These are phyloP conservation scores for Nymphaea colorata DNA, from an alignment of 164 flowering plant genomes.

Conservation along the genomic window DNA sequence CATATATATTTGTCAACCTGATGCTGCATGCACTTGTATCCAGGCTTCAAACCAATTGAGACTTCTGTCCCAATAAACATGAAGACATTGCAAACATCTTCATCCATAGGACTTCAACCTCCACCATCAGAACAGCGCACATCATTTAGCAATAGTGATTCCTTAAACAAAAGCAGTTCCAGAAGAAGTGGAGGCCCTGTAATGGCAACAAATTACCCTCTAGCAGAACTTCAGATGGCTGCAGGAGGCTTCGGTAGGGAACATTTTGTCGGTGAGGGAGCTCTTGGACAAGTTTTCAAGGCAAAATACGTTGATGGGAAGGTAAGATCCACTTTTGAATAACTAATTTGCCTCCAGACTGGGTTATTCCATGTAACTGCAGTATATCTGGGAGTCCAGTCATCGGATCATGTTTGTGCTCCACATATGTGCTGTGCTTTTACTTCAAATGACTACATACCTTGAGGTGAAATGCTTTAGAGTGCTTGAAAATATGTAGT, in stretches of 20 bases:
- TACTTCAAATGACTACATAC: too few relatives aligned
- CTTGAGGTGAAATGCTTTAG: too few relatives aligned
- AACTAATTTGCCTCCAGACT: too few relatives aligned
- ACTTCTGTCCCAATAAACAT: too few relatives aligned
- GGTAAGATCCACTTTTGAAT: constrained; percentile 26
- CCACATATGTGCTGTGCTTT: too few relatives aligned
- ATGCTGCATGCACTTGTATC: too few relatives aligned
- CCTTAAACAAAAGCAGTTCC: constrained; percentile 22
- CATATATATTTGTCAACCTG: too few relatives aligned
- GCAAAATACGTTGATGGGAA: constrained; percentile 70
- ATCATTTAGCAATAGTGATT: constrained; percentile 35
- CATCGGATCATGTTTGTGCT: too few relatives aligned
- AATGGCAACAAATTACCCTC: constrained; percentile 22
- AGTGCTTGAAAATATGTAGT: too few relatives aligned
- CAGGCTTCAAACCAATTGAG: too few relatives aligned
- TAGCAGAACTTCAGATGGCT: constrained; percentile 61
- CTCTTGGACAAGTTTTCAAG: constrained; percentile 69
- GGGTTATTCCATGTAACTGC: too few relatives aligned
- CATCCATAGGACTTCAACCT: constrained; percentile 28
- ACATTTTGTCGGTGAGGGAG: constrained; percentile 65
- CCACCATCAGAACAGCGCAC: constrained; percentile 21
- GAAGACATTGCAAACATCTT: constrained; percentile 5
- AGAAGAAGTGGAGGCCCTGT: constrained; percentile 29
- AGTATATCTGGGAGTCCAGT: too few relatives aligned
- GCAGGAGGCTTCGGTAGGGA: constrained; percentile 51